phyloP scores from a whole-genome alignment of 345 rosid species.

The Populus nigra region DNA sequence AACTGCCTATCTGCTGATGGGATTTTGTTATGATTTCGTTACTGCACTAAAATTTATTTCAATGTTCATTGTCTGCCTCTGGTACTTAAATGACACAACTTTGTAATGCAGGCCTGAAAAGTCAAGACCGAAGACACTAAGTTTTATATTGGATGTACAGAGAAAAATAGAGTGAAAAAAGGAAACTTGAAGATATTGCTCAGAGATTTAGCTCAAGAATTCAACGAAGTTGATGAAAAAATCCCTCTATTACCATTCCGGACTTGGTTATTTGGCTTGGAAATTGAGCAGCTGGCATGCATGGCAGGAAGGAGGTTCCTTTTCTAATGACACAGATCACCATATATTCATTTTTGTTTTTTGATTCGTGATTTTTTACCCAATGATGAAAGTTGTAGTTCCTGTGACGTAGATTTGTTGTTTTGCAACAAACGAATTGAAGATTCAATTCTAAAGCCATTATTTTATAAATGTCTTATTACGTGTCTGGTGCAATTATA shows the following conservation, averaged over 20 bases:
- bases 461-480: not conserved
- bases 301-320: conserved; percentile 1
- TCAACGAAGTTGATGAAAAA: conserved; percentile 17
- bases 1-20: too few species aligned
- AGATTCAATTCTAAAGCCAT: conserved; percentile 13
- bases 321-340: conserved; percentile 16
- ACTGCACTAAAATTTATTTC: not conserved
- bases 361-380: not conserved
- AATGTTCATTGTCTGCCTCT: conserved; percentile 1
- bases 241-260: conserved; percentile 5
- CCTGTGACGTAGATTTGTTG: conserved; percentile 22
- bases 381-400: conserved; percentile 18
- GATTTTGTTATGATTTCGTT: not conserved
- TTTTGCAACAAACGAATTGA: conserved; percentile 3
- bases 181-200: conserved; percentile 20
- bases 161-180: conserved; percentile 23
- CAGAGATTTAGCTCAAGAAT: conserved; percentile 6
- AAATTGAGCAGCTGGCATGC: not conserved
- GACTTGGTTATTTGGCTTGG: conserved; percentile 8
- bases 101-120: conserved; percentile 33
- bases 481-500: not conserved
- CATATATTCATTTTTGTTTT: conserved; percentile 2
- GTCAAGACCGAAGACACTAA: not conserved
- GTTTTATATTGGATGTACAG: conserved; percentile 11
- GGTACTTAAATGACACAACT: not conserved